Evolutionary conservation across 306 rosid species (phyloP), one percentile per base, ranked within the genome.

Genomic region (Corylus heterophylla): DNA sequence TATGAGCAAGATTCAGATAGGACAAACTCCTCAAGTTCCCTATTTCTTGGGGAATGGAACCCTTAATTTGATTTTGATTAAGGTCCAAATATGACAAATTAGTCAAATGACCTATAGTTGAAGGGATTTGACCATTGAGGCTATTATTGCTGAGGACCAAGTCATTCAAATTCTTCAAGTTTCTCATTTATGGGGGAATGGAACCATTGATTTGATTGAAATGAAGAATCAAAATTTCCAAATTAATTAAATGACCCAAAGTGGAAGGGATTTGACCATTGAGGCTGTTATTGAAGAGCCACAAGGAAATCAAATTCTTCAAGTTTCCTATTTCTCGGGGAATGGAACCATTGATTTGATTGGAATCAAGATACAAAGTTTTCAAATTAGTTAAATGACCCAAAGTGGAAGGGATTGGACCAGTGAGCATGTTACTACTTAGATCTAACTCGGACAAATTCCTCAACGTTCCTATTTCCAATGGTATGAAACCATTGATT

Each of bases 201-300:
- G n/a, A 54, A 18, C 22, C 61, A n/a, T 12, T 18, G 12, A 54
- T 54, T 54, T 54, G 61, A 54, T 54, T 54, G 8, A 11, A 54
- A n/a, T n/a, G n/a, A n/a, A n/a, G n/a, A n/a, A n/a, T n/a, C n/a
- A n/a, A n/a, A n/a, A n/a, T n/a, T n/a, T n/a, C 17, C n/a, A 67
- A 39, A 42, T 67, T 37, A 16, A 5, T 67, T 4, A 67, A 67
- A 42, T 16, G 7, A 10, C 35, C 73, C 4, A 69, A 9, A 8
- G 50, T 12, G 2, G 49, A 37, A 68, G 73, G 73, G 52, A 68
- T 42, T 68, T 16, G 73, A n/a, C 73, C 73, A n/a, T 1, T 63
- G 29, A 31, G 16, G 8, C 0, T 14, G 18, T 42, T 68, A 37
- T n/a, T n/a, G n/a, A n/a, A n/a, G n/a, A n/a, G n/a, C n/a, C n/a